These are phyloP conservation scores for Hypoxylon sp. DNA, from an alignment of 2,329 filamentous ascomycete species.

Conservation along the genomic window DNA sequence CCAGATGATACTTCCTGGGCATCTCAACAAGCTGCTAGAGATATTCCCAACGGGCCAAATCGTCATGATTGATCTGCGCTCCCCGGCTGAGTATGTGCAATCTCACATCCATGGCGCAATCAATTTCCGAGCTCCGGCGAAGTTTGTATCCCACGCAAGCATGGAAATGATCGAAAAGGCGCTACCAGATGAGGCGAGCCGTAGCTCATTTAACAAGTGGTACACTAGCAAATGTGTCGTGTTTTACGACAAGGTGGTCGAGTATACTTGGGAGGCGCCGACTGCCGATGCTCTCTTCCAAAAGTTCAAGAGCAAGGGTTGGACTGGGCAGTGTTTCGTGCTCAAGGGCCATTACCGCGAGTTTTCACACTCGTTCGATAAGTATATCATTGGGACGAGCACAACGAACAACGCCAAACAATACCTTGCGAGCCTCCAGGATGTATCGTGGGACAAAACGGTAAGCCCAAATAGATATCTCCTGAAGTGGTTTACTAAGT, in stretches of 20 bases:
- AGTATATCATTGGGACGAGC: constrained; percentile 60
- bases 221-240: constrained; percentile 61
- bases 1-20: constrained; percentile 64
- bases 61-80: constrained; percentile 64
- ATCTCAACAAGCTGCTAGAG: constrained; percentile 63
- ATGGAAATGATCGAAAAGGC: constrained; percentile 64
- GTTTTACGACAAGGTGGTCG: constrained; percentile 64
- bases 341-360: constrained; percentile 68
- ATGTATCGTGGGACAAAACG: constrained; percentile 50
- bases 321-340: constrained; percentile 64
- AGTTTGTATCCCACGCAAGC: constrained; percentile 60
- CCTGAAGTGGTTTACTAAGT: constrained; percentile 14
- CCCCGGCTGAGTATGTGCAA: constrained; percentile 59
- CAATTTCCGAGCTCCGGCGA: constrained; percentile 63
- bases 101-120: constrained; percentile 66
- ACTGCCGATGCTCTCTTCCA: constrained; percentile 58
- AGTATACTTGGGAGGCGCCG: constrained; percentile 64
- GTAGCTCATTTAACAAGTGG: constrained; percentile 61
- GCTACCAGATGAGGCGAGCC: constrained; percentile 62
- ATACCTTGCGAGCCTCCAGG: constrained; percentile 55
- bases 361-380: constrained; percentile 65
- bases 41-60: constrained; percentile 60
- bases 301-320: constrained; percentile 61
- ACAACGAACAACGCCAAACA: constrained; percentile 57
- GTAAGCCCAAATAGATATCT: constrained; percentile 43